phyloP scores from a whole-genome alignment of 179 eudicot species.

The Kewa caespitosa region DNA sequence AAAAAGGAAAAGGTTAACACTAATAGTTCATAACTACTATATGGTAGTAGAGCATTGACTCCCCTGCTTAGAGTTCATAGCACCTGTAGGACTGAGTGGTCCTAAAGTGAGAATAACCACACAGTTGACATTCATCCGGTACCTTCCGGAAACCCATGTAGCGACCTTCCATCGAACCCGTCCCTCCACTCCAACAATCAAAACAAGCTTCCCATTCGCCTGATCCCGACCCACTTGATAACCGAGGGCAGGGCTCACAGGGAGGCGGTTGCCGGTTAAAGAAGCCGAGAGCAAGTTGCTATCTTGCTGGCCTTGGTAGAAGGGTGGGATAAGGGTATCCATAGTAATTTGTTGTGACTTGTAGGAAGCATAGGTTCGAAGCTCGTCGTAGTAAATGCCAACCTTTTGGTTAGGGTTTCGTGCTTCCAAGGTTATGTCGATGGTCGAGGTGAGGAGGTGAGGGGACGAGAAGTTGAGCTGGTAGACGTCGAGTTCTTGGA shows the following conservation, averaged over 20 bases:
- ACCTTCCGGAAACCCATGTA: conserved; percentile 82
- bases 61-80: conserved; percentile 54
- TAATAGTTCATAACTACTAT: conserved; percentile 25
- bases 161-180: conserved; percentile 76
- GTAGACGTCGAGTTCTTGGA: conserved; percentile 56
- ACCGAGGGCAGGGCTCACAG: conserved; percentile 65
- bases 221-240: conserved; percentile 72
- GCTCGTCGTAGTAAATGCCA: conserved; percentile 73
- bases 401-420: conserved; percentile 75
- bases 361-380: conserved; percentile 63
- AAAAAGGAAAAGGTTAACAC: background rate
- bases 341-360: conserved; percentile 70
- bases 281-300: conserved; percentile 54
- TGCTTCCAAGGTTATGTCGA: conserved; percentile 63
- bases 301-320: conserved; percentile 77
- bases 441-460: conserved; percentile 69
- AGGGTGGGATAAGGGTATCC: conserved; percentile 54
- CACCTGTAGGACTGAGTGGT: conserved; percentile 44
- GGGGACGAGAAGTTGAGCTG: conserved; percentile 69
- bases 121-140: conserved; percentile 63
- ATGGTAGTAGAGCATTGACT: conserved; percentile 72
- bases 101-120: conserved; percentile 59
- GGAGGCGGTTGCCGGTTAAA: conserved; percentile 48
- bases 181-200: conserved; percentile 57
- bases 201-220: conserved; percentile 50